These are phyloP conservation scores for Termitomyces sp. DNA, from an alignment of 768 basidiomycete species.

Conservation along the genomic window DNA sequence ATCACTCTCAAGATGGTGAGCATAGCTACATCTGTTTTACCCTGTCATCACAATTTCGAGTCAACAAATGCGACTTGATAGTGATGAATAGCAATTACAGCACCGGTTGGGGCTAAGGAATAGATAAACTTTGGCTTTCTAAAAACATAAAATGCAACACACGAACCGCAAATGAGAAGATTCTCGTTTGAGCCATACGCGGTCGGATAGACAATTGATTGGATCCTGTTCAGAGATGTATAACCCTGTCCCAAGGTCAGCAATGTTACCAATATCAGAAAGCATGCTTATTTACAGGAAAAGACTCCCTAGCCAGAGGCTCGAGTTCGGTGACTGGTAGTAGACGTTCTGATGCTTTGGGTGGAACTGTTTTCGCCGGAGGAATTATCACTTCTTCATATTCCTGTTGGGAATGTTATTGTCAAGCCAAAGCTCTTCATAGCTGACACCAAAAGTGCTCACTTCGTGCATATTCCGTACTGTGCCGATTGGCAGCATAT, in stretches of 20 bases:
- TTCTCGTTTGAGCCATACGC: slow-evolving; percentile 97
- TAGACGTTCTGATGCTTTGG: slow-evolving; percentile 64
- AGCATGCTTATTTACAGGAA: slow-evolving; percentile 55
- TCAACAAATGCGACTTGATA: slow-evolving; percentile 2
- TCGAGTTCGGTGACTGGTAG: slow-evolving; percentile 74
- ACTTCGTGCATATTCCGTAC: slow-evolving; percentile 67
- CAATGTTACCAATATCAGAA: too few species aligned
- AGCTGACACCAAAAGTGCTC: slow-evolving; percentile 3
- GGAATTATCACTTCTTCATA: slow-evolving; percentile 91
- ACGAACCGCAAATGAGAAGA: slow-evolving; percentile 84
- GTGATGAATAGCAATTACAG: slow-evolving; percentile 54
- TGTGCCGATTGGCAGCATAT: slow-evolving; percentile 83
- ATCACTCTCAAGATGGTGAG: slow-evolving; percentile 88
- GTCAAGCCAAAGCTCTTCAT: neutral
- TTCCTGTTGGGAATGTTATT: slow-evolving; percentile 44
- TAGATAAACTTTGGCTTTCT: slow-evolving; percentile 2
- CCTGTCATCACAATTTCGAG: slow-evolving; percentile 42
- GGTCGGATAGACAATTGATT: slow-evolving; percentile 90
- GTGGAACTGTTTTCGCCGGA: slow-evolving; percentile 76
- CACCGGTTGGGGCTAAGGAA: slow-evolving; percentile 88
- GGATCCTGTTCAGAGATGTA: slow-evolving; percentile 83
- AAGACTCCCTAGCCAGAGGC: slow-evolving; percentile 73
- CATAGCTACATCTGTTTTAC: slow-evolving; percentile 99
- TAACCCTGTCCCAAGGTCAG: slow-evolving; percentile 71
- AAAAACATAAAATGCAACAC: slow-evolving; percentile 1